Conservation (phyloP, 2,329 filamentous ascomycete genomes). For the Polychaeton citri region DNA sequence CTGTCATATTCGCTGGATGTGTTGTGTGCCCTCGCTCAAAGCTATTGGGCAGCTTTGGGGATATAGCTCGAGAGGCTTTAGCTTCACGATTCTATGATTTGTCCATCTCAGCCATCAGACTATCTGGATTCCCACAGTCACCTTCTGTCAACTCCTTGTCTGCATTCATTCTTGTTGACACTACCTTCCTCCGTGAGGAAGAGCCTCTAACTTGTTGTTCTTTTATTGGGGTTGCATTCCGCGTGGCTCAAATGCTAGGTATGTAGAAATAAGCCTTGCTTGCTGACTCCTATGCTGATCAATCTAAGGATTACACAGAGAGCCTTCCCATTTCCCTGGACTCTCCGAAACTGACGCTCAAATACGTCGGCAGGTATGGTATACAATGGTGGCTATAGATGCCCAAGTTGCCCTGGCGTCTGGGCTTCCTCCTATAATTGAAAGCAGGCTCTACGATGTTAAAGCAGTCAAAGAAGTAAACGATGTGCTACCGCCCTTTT, state of each 20-base stretch:
- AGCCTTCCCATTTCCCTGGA: conserved; percentile 32
- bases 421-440: conserved; percentile 32
- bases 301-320: conserved; percentile 27
- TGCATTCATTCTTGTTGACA: conserved; percentile 28
- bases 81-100: conserved; percentile 9
- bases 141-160: conserved; percentile 32
- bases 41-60: conserved; percentile 9
- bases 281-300: background rate
- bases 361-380: conserved; percentile 33
- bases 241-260: conserved; percentile 35
- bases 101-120: conserved; percentile 10
- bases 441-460: conserved; percentile 34
- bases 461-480: conserved; percentile 33
- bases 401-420: conserved; percentile 37
- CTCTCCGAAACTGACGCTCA: conserved; percentile 32
- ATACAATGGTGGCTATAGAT: conserved; percentile 37
- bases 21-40: conserved; percentile 10
- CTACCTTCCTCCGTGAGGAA: conserved; percentile 30
- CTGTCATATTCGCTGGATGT: conserved; percentile 12
- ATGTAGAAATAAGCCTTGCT: background rate
- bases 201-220: conserved; percentile 35
- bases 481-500: conserved; percentile 21
- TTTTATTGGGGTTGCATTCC: conserved; percentile 33
- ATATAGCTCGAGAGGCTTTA: conserved; percentile 8
- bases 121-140: conserved; percentile 27